Percentiles rank a stretch among this genome's conserved stretches.
Conservation (phyloP, 2,329 filamentous ascomycete species). For the Phaeomoniella chlamydospora region DNA sequence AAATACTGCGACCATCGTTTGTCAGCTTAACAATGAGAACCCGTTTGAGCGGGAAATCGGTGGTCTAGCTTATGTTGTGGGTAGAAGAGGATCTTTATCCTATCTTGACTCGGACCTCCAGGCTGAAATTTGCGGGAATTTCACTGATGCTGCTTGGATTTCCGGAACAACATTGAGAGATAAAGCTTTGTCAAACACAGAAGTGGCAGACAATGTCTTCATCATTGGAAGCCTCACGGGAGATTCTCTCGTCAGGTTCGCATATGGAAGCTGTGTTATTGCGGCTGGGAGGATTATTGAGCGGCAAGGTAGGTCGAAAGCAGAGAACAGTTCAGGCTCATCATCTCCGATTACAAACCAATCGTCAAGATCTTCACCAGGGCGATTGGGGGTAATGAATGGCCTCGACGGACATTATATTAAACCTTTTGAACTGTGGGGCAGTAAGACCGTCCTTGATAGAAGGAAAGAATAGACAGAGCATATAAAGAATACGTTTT, state of each 20-base stretch:
- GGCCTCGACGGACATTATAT: constrained; percentile 21
- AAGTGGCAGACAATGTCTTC: constrained; percentile 38
- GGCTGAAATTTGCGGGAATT: constrained; percentile 28
- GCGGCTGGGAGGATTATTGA: constrained; percentile 37
- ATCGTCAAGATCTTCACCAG: constrained; percentile 9
- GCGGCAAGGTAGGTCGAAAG: constrained; percentile 3
- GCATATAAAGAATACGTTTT: too few relatives aligned
- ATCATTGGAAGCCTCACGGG: constrained; percentile 45
- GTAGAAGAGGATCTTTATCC: constrained; percentile 37
- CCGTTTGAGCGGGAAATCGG: constrained; percentile 30
- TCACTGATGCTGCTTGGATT: constrained; percentile 15
- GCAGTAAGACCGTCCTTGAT: not conserved
- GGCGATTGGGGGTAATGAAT: constrained; percentile 19
- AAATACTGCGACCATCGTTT: constrained; percentile 21
- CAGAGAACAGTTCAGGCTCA: not conserved
- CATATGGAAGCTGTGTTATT: constrained; percentile 43
- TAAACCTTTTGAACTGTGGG: not conserved
- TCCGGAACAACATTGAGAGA: constrained; percentile 38
- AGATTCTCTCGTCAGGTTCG: constrained; percentile 45
- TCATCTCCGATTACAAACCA: constrained; percentile 6
- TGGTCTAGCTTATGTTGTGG: constrained; percentile 39
- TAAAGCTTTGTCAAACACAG: constrained; percentile 36
- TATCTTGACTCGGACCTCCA: constrained; percentile 34
- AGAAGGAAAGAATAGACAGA: not conserved
- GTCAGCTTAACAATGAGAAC: constrained; percentile 26